phyloP scores from a whole-genome alignment of 305 asterid genomes.

The Solanum hybrid region DNA sequence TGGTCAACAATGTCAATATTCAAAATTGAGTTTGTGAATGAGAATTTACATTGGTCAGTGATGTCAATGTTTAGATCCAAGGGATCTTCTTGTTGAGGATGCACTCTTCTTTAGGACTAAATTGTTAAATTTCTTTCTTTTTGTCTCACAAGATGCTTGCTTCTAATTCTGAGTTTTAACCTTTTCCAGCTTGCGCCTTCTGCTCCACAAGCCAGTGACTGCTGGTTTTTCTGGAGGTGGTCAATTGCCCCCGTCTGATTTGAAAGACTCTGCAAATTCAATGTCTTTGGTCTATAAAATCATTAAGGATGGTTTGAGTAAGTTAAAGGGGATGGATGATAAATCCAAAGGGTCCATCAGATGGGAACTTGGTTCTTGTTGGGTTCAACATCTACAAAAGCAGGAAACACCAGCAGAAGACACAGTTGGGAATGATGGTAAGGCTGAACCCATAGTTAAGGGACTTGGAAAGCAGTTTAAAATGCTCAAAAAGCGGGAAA shows the following conservation, averaged over 20 bases:
- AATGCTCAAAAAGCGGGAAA: slow-evolving; percentile 83
- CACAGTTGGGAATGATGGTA: slow-evolving; percentile 36
- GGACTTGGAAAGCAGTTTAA: slow-evolving; percentile 97
- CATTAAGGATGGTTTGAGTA: slow-evolving; percentile 51
- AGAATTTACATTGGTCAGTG: neutral
- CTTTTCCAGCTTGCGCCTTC: slow-evolving; percentile 68
- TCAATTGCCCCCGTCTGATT: slow-evolving; percentile 39
- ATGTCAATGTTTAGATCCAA: neutral
- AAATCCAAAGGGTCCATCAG: slow-evolving; percentile 47
- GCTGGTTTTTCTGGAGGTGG: slow-evolving; percentile 39
- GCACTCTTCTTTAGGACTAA: neutral
- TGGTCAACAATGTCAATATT: neutral
- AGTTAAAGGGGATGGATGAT: slow-evolving; percentile 35
- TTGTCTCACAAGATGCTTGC: slow-evolving; percentile 9
- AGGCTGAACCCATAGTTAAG: slow-evolving; percentile 70
- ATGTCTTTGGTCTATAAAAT: slow-evolving; percentile 50
- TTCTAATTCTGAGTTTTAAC: slow-evolving; percentile 8
- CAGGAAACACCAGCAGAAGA: slow-evolving; percentile 47
- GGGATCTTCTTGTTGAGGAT: neutral
- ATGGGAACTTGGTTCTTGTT: slow-evolving; percentile 99
- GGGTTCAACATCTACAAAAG: slow-evolving; percentile 98
- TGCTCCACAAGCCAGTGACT: slow-evolving; percentile 46
- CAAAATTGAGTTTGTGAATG: neutral
- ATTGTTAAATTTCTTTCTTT: neutral
- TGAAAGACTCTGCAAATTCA: slow-evolving; percentile 34